These are phyloP conservation scores for Podosphaera aphanis DNA, from an alignment of 2,329 filamentous ascomycete genomes.

Conservation along the genomic window DNA sequence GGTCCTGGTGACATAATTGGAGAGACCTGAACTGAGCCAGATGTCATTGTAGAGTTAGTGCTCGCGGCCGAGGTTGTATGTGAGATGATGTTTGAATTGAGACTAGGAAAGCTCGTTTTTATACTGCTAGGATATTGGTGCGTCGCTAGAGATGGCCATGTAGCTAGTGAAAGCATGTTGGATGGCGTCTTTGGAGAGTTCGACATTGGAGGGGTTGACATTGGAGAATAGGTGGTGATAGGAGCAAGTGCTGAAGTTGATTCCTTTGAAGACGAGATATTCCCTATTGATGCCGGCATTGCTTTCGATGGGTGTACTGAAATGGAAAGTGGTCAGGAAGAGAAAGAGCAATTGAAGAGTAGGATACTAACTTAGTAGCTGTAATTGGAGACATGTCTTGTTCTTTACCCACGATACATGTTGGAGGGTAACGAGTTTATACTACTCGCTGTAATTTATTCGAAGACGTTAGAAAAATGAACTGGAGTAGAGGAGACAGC, in stretches of 20 bases:
- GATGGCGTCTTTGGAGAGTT: slow-evolving; percentile 7
- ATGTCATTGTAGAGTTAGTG: slow-evolving; percentile 28
- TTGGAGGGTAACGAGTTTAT: not conserved
- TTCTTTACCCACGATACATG: not conserved
- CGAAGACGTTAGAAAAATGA: not conserved
- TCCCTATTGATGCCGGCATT: not conserved
- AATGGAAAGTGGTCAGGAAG: not conserved
- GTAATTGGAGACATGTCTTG: not conserved
- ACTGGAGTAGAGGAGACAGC: not conserved
- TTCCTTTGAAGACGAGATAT: not conserved
- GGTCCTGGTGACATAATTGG: slow-evolving; percentile 33
- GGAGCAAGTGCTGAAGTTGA: not conserved
- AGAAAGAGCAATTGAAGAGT: not conserved
- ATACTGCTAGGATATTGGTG: slow-evolving; percentile 13
- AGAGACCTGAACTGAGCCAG: slow-evolving; percentile 30
- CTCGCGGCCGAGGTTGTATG: slow-evolving; percentile 30
- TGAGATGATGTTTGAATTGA: slow-evolving; percentile 16
- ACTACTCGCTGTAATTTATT: not conserved
- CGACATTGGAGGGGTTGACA: not conserved
- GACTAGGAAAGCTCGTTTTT: slow-evolving; percentile 13
- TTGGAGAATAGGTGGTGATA: not conserved
- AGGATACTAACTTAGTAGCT: not conserved
- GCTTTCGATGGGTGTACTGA: not conserved
- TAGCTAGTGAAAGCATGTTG: slow-evolving; percentile 2
- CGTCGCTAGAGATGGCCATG: slow-evolving; percentile 5